Evolutionary conservation across 345 rosid species (phyloP), one percentile per base, ranked within the genome.

Genomic region (Acer negundo): DNA sequence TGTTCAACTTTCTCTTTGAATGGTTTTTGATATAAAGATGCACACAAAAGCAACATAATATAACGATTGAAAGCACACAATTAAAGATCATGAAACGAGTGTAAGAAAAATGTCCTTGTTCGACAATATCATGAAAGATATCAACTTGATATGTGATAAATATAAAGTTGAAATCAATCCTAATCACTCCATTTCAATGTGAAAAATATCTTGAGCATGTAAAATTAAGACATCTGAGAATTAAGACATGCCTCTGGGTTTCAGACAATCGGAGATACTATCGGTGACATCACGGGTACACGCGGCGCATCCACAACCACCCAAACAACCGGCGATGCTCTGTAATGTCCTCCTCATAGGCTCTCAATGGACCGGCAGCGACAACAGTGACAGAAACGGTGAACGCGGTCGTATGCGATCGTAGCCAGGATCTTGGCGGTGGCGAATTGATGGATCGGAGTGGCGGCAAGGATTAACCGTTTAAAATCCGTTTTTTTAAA

Each of bases 331-430:
- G 17, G 80, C 56, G 70, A 91, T 67, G 44, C 82, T 84, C 80
- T 76, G 74, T 74, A 86, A 72, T 70, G 49, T 78, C 72, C 58
- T 83, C 76, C 77, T 84, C 95, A 91, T 91, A 73, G 76, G 64
- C 10, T 58, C 49, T 65, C 72, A 61, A 49, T 19, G 67, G 59
- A 59, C 74, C 19, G 1, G 26, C 74, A 62, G 38, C 24, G 35
- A 65, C 47, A 65, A 44, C 40, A 66, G 4, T 17, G 19, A 19
- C 15, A 24, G 20, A 6, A 20, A n/a, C 12, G 13, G 13, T 69
- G 26, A 16, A 23, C 61, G 59, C 13, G 40, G 20, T 20, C 42
- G 61, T 62, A 69, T 13, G 23, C 61, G 15, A 24, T 69, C 17
- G 31, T 22, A 1, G 71, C 55, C 19, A 68, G 4, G n/a, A 53